Percentiles rank a stretch among this genome's conserved stretches.
These are phyloP conservation scores for Fusarium hainanense DNA, from an alignment of 2,329 filamentous ascomycete species.

Conservation along the genomic window DNA sequence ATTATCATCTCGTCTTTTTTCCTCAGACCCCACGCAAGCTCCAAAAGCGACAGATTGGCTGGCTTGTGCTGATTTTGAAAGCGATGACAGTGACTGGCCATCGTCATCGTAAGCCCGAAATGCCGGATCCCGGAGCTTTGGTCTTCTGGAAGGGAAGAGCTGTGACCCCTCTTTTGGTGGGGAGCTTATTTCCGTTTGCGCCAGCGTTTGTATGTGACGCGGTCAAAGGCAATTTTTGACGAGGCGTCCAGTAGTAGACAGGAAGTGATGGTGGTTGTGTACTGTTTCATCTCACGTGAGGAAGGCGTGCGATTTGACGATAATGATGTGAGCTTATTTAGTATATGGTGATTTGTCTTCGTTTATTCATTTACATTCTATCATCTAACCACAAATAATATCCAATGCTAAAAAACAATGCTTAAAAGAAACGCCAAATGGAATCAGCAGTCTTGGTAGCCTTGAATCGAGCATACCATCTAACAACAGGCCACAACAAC, in stretches of 20 bases:
- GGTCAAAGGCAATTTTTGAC: background rate
- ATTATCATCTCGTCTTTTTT: slow-evolving; percentile 6
- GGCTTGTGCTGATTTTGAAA: background rate
- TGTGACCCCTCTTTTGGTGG: background rate
- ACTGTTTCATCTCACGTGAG: background rate
- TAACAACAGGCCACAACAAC: slow-evolving; percentile 56
- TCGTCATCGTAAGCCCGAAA: slow-evolving; percentile 11
- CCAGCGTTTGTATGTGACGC: background rate
- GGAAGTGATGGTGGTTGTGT: background rate
- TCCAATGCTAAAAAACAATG: background rate
- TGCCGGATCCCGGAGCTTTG: slow-evolving; percentile 13
- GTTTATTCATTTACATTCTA: background rate
- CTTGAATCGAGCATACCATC: slow-evolving; percentile 58
- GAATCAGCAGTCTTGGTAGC: slow-evolving; percentile 55
- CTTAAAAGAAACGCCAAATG: slow-evolving; percentile 59
- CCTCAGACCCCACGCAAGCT: background rate
- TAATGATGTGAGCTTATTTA: background rate
- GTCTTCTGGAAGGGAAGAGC: background rate
- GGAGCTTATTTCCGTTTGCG: background rate
- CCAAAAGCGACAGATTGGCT: slow-evolving; percentile 8
- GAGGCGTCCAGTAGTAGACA: background rate
- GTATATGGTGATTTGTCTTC: background rate
- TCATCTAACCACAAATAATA: background rate
- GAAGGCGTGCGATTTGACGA: no score
- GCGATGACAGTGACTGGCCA: background rate